Conservation (phyloP, 306 rosid species). For the Begonia fuchsioides region DNA sequence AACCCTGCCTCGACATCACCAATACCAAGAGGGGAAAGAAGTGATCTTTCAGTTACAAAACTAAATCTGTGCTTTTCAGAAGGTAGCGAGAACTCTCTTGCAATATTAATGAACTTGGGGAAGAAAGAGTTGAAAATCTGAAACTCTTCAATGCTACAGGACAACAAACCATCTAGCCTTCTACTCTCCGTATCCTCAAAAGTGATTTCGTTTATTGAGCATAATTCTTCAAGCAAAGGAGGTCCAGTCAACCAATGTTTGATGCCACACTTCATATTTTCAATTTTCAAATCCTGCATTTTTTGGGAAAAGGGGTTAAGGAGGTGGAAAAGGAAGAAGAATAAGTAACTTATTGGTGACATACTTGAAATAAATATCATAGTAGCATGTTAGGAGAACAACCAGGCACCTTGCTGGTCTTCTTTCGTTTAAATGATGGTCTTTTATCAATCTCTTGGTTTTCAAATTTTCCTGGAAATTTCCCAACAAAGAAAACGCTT, state of each 20-base stretch:
- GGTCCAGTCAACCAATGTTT: slow-evolving; percentile 27
- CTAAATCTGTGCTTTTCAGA: slow-evolving; percentile 57
- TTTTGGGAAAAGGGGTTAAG: slow-evolving; percentile 1
- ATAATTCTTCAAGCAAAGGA: slow-evolving; percentile 46
- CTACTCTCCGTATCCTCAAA: slow-evolving; percentile 18
- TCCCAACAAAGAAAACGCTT: slow-evolving; percentile 24
- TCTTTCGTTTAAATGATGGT: slow-evolving; percentile 24
- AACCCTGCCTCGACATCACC: slow-evolving; percentile 66
- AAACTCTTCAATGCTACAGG: slow-evolving; percentile 47
- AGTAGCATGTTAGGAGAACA: slow-evolving; percentile 31
- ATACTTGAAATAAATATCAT: slow-evolving; percentile 13
- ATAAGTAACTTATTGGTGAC: slow-evolving; percentile 10
- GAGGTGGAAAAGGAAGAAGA: slow-evolving; percentile 11
- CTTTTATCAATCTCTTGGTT: slow-evolving; percentile 21
- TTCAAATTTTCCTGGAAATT: slow-evolving; percentile 24
- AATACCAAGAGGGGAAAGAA: slow-evolving; percentile 71
- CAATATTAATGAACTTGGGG: slow-evolving; percentile 43
- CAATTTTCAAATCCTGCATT: slow-evolving; percentile 34
- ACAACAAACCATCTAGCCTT: slow-evolving; percentile 15
- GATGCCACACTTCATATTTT: slow-evolving; percentile 30
- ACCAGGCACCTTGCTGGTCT: slow-evolving; percentile 79
- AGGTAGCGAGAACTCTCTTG: slow-evolving; percentile 66
- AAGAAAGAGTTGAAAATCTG: slow-evolving; percentile 57
- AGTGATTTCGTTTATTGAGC: slow-evolving; percentile 32
- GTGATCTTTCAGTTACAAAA: slow-evolving; percentile 47